These are phyloP conservation scores for Tieghemostelium lacteum DNA, from an alignment of 78 protist genomes.

Conservation along the genomic window DNA sequence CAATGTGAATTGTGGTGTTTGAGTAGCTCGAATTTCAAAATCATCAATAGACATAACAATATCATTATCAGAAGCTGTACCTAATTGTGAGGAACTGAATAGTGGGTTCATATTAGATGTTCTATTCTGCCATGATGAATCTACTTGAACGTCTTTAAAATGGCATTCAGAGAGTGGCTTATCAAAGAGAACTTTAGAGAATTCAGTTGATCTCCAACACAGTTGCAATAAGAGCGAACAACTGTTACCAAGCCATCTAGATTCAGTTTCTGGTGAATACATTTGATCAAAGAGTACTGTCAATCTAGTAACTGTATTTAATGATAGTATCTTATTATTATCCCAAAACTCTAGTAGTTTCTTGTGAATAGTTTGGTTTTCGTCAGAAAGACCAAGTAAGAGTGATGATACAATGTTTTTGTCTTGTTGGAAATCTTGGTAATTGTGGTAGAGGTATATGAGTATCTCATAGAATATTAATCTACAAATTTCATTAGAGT, in stretches of 20 bases:
- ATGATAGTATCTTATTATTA: slow-evolving; percentile 7
- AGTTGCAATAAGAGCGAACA: slow-evolving; percentile 59
- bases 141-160: slow-evolving; percentile 46
- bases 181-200: slow-evolving; percentile 72
- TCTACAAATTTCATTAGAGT: slow-evolving; percentile 54
- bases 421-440: not conserved
- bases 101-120: slow-evolving; percentile 83
- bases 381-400: slow-evolving; percentile 67
- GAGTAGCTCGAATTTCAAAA: slow-evolving; percentile 46
- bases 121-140: slow-evolving; percentile 68
- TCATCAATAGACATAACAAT: not conserved
- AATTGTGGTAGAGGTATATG: slow-evolving; percentile 22
- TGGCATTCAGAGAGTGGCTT: slow-evolving; percentile 72
- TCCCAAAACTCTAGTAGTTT: slow-evolving; percentile 78
- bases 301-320: slow-evolving; percentile 1
- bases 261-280: slow-evolving; percentile 76
- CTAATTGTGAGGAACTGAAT: slow-evolving; percentile 54
- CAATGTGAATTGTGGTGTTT: slow-evolving; percentile 35
- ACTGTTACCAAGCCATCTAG: slow-evolving; percentile 74
- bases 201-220: slow-evolving; percentile 45
- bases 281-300: slow-evolving; percentile 29
- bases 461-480: slow-evolving; percentile 36
- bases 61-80: not conserved
- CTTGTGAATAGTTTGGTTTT: slow-evolving; percentile 35
- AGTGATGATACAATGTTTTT: not conserved